Evolutionary conservation across 306 rosid species (phyloP).

Genomic region (Prinsepia uniflora): DNA sequence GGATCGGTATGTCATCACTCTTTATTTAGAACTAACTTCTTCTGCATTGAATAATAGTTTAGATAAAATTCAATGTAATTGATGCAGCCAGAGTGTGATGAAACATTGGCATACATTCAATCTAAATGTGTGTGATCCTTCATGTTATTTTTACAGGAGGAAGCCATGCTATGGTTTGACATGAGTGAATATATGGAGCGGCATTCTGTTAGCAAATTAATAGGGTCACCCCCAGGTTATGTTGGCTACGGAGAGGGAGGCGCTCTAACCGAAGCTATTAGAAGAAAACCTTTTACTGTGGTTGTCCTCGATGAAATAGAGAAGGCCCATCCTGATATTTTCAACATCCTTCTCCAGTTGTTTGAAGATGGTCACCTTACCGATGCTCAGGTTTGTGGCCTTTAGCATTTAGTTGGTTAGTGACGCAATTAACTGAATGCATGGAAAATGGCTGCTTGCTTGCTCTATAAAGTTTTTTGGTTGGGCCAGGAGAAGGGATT

Average conservation of each 20-base stretch:
- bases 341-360: slow-evolving; percentile 83
- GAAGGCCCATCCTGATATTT: slow-evolving; percentile 93
- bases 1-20: slow-evolving; percentile 60
- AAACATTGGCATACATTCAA: slow-evolving; percentile 1
- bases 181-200: slow-evolving; percentile 99
- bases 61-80: slow-evolving; percentile 1
- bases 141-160: slow-evolving; percentile 49
- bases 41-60: background rate
- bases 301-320: slow-evolving; percentile 87
- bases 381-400: slow-evolving; percentile 74
- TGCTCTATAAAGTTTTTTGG: background rate
- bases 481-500: background rate
- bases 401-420: background rate
- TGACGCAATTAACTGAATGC: background rate
- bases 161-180: slow-evolving; percentile 71
- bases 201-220: slow-evolving; percentile 85
- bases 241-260: slow-evolving; percentile 92
- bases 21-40: background rate
- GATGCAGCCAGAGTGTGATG: background rate
- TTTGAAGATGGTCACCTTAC: slow-evolving; percentile 90
- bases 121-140: slow-evolving; percentile 15
- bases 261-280: slow-evolving; percentile 78
- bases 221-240: slow-evolving; percentile 95
- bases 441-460: background rate
- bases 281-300: slow-evolving; percentile 77